Percentiles rank a stretch among this genome's conserved stretches.
Conservation (phyloP, 176 grass and related monocot species). For the Carex myosuroides region DNA sequence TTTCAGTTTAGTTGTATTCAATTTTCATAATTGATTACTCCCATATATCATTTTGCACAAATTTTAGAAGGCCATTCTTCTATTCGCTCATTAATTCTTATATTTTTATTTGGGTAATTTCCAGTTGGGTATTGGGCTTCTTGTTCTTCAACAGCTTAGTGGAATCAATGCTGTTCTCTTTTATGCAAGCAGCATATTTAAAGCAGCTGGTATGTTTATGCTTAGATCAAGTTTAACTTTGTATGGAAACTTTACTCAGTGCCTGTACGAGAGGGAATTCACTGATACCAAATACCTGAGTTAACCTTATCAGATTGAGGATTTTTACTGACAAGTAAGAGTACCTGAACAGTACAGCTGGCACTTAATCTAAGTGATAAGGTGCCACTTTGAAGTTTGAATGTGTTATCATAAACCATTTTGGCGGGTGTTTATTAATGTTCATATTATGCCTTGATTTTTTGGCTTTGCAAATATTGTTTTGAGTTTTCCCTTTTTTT, state of each 20-base stretch:
- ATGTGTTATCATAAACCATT: background rate
- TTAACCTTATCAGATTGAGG: background rate
- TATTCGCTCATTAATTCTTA: background rate
- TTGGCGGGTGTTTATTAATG: background rate
- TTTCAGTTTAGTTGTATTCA: conserved; percentile 39
- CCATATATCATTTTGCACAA: background rate
- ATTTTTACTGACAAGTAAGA: background rate
- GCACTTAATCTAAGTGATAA: background rate
- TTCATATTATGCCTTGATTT: background rate
- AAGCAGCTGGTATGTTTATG: conserved; percentile 48
- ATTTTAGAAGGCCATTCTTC: background rate
- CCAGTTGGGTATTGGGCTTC: conserved; percentile 83
- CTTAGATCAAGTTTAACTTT: background rate
- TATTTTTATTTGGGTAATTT: background rate
- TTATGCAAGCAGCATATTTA: conserved; percentile 89
- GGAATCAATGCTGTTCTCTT: conserved; percentile 88
- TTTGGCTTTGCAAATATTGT: background rate
- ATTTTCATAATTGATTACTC: conserved; percentile 7
- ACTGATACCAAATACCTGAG: too few relatives aligned
- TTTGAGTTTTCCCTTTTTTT: conserved; percentile 1
- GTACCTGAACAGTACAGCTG: background rate
- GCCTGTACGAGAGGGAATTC: background rate
- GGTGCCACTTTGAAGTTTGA: background rate
- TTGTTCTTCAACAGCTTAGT: conserved; percentile 78
- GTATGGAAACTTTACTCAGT: background rate